A percentile compares a stretch with the other conserved stretches of the same genome.
Evolutionary conservation across 1,139 yeast species (phyloP).

Genomic region (Debaryomyces subglobosus): DNA sequence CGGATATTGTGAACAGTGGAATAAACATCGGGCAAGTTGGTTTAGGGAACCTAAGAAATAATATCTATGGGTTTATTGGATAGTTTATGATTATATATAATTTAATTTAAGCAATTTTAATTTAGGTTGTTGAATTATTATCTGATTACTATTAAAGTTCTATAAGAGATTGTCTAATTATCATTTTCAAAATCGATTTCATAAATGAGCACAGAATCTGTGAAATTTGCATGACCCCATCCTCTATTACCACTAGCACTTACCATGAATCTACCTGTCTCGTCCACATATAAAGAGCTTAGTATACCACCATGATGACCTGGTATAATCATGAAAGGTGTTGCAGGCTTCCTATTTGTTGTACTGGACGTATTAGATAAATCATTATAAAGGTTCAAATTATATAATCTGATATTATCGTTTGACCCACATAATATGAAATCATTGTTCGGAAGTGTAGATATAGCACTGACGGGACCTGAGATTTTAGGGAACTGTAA

Average conservation of each 20-base stretch:
- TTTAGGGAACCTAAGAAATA: constrained; percentile 33
- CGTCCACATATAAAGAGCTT: constrained; percentile 71
- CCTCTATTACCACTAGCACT: constrained; percentile 96
- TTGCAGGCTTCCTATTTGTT: constrained; percentile 39
- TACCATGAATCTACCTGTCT: constrained; percentile 82
- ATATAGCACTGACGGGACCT: constrained; percentile 86
- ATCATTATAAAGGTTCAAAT: constrained; percentile 59
- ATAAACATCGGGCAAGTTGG: constrained; percentile 33
- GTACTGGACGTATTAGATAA: constrained; percentile 22
- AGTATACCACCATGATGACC: constrained; percentile 64
- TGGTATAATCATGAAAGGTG: constrained; percentile 64
- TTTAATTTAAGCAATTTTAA: background rate
- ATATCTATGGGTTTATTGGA: constrained; percentile 24
- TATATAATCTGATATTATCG: constrained; percentile 88
- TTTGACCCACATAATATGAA: constrained; percentile 85
- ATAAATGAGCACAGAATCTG: constrained; percentile 80
- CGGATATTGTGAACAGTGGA: constrained; percentile 23
- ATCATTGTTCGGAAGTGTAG: constrained; percentile 78
- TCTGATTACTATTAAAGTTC: constrained; percentile 7
- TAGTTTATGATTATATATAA: constrained; percentile 5
- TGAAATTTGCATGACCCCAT: constrained; percentile 79
- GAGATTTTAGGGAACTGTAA: constrained; percentile 83
- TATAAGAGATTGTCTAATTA: constrained; percentile 9
- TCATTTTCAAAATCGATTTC: constrained; percentile 55
- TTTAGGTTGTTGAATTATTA: constrained; percentile 3